Evolutionary conservation across 208 protist genomes (phyloP).

Genomic region (Wallacemonas rigidus): DNA sequence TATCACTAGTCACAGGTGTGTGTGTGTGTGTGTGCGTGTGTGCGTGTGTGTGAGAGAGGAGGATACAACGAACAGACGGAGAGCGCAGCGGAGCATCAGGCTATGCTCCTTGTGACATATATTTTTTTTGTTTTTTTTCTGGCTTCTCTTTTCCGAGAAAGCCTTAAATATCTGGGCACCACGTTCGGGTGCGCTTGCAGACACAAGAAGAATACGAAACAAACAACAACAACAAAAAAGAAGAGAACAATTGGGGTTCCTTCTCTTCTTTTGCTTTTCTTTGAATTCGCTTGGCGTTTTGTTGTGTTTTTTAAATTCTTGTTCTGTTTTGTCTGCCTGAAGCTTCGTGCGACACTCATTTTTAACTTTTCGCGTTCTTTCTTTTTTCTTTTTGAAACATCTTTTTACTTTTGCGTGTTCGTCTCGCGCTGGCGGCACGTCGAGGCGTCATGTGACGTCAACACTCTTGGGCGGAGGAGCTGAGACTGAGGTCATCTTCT

Average conservation of each 20-base stretch:
- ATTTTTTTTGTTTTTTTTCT: not conserved
- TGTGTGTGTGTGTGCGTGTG: not conserved
- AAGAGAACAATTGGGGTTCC: no score
- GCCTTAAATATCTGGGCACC: no score
- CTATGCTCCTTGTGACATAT: no score
- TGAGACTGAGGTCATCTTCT: constrained; percentile 36
- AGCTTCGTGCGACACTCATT: no score
- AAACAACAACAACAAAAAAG: constrained; percentile 22
- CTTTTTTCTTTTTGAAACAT: constrained; percentile 18
- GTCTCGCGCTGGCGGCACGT: no score
- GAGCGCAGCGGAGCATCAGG: not conserved
- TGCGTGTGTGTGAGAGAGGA: constrained; percentile 5
- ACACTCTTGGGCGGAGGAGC: constrained; percentile 23
- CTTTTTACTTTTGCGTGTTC: no score
- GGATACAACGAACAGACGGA: constrained; percentile 8
- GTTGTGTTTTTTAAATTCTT: not conserved
- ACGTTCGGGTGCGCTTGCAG: not conserved
- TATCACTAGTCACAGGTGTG: no score
- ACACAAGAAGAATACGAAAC: constrained; percentile 19
- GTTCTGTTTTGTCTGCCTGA: not conserved
- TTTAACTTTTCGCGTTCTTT: no score
- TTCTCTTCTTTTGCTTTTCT: no score
- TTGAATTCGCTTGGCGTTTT: not conserved
- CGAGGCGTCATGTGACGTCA: not conserved
- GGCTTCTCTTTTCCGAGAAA: not conserved